Conservation (phyloP, 2,329 filamentous ascomycete species). For the Diaporthe citri region DNA sequence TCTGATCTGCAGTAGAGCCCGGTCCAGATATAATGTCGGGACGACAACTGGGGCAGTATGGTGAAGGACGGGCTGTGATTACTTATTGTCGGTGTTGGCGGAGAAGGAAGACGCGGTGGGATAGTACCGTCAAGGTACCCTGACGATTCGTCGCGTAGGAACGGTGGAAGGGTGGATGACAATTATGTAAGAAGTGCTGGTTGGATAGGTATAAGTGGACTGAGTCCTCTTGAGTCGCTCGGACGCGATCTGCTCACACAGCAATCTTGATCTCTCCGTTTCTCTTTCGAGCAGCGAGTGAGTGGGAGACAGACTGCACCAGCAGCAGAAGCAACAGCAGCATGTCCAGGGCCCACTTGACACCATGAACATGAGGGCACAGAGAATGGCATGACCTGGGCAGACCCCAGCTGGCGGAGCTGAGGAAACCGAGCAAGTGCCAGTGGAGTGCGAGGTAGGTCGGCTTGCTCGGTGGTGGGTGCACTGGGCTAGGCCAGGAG, state of each 20-base stretch:
- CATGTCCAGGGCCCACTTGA: slow-evolving; percentile 31
- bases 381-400: slow-evolving; percentile 21
- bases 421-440: slow-evolving; percentile 26
- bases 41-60: slow-evolving; percentile 12
- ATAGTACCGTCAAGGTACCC: slow-evolving; percentile 24
- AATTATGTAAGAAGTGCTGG: slow-evolving; percentile 34
- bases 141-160: not conserved
- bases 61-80: slow-evolving; percentile 30
- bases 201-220: slow-evolving; percentile 30
- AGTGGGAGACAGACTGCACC: not conserved
- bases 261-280: not conserved
- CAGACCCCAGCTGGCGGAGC: slow-evolving; percentile 19
- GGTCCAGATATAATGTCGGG: slow-evolving; percentile 19
- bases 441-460: slow-evolving; percentile 28
- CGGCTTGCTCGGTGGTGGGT: slow-evolving; percentile 29
- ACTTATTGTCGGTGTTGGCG: slow-evolving; percentile 33
- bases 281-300: slow-evolving; percentile 4
- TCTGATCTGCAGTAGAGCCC: slow-evolving; percentile 31
- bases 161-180: slow-evolving; percentile 9
- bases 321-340: not conserved
- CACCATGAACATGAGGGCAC: slow-evolving; percentile 2
- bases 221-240: slow-evolving; percentile 11
- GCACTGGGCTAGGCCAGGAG: not conserved
- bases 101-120: slow-evolving; percentile 29
- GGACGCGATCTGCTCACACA: slow-evolving; percentile 8